phyloP scores from a whole-genome alignment of 1,139 yeast species.

The Geotrichum reessii region DNA sequence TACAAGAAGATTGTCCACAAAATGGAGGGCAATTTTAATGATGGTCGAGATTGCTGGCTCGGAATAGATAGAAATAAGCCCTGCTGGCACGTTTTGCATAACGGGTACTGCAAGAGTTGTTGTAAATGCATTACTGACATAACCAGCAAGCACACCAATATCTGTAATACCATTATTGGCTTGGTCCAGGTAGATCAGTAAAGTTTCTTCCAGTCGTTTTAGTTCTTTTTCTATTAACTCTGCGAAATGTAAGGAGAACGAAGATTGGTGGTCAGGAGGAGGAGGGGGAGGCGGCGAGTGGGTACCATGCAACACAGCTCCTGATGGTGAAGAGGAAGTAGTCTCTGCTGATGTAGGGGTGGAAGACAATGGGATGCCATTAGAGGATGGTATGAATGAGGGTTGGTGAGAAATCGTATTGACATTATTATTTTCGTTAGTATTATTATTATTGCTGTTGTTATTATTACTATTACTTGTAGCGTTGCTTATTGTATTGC shows the following conservation, averaged over 20 bases:
- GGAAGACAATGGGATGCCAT: neutral
- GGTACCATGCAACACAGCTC: neutral
- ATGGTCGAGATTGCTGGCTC: conserved; percentile 46
- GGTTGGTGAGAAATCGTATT: neutral
- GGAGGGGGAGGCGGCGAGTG: neutral
- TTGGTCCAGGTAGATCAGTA: conserved; percentile 3
- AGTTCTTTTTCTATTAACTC: neutral
- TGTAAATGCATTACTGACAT: neutral
- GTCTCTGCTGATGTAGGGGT: neutral
- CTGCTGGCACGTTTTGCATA: conserved; percentile 1
- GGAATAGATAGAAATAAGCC: conserved; percentile 33
- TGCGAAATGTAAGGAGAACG: neutral
- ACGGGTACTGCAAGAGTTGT: neutral
- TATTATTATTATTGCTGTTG: neutral
- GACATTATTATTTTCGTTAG: neutral
- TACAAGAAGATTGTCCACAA: conserved; percentile 61
- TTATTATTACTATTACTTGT: neutral
- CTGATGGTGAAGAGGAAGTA: neutral
- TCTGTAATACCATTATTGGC: conserved; percentile 8
- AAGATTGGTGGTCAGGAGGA: neutral
- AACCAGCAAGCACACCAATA: neutral
- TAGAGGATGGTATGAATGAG: neutral
- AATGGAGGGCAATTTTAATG: conserved; percentile 56
- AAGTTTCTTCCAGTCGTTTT: conserved; percentile 5
- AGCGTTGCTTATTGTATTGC: neutral